Conservation (phyloP, 805 yeast genomes). For the Candida boleticola region DNA sequence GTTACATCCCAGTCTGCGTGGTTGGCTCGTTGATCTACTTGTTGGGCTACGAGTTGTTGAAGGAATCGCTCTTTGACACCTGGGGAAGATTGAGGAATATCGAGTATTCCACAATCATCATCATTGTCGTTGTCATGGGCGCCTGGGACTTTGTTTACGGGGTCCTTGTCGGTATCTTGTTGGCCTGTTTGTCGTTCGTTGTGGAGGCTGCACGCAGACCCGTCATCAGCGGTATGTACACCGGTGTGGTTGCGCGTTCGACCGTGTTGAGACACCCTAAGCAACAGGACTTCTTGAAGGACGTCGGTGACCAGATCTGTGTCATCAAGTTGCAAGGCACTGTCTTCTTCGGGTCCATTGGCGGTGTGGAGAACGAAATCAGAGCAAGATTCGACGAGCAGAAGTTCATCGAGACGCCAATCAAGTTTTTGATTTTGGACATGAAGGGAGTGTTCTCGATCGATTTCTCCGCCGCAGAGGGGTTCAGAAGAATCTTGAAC, state of each 20-base stretch:
- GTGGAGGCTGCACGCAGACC: constrained; percentile 85
- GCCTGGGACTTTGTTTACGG: constrained; percentile 93
- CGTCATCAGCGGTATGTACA: constrained; percentile 75
- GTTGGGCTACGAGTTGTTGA: constrained; percentile 84
- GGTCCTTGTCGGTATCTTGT: constrained; percentile 80
- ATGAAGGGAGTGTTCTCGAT: constrained; percentile 77
- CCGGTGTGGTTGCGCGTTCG: constrained; percentile 87
- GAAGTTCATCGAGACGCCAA: constrained; percentile 52
- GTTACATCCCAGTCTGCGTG: constrained; percentile 91
- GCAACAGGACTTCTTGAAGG: constrained; percentile 78
- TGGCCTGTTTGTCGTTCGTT: constrained; percentile 95
- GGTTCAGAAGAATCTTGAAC: constrained; percentile 82
- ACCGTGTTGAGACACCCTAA: constrained; percentile 89
- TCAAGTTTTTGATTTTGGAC: constrained; percentile 80
- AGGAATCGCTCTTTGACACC: constrained; percentile 86
- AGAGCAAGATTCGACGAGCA: constrained; percentile 61
- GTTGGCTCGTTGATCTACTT: constrained; percentile 91
- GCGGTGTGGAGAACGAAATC: constrained; percentile 79
- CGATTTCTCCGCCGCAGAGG: constrained; percentile 96
- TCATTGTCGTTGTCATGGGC: constrained; percentile 94
- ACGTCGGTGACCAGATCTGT: constrained; percentile 88
- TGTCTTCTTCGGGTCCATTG: constrained; percentile 92
- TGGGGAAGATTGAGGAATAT: constrained; percentile 68
- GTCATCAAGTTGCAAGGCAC: constrained; percentile 85
- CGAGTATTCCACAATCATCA: constrained; percentile 81